phyloP scores from a whole-genome alignment of 2,329 filamentous ascomycete genomes.

The Leptographium radiaticola region DNA sequence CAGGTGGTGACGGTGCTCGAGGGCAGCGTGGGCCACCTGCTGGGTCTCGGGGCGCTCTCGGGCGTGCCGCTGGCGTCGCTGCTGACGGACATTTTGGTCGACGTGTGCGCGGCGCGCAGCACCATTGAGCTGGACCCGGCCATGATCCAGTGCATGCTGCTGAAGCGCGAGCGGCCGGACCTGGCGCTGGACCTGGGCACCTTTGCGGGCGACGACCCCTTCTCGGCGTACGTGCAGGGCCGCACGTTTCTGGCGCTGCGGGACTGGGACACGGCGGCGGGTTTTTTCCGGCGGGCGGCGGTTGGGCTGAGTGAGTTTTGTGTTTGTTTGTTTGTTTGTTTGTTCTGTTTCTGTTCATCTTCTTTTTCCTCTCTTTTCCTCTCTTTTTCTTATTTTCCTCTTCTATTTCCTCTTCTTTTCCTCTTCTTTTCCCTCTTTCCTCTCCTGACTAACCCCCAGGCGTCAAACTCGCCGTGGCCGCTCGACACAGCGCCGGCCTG shows the following conservation, averaged over 20 bases:
- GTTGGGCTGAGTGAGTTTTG: constrained; percentile 62
- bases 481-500: constrained; percentile 49
- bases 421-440: no score
- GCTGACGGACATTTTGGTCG: constrained; percentile 53
- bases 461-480: constrained; percentile 29
- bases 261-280: constrained; percentile 59
- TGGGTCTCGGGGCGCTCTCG: constrained; percentile 45
- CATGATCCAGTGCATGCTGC: constrained; percentile 47
- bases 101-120: constrained; percentile 51
- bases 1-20: constrained; percentile 46
- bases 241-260: constrained; percentile 62
- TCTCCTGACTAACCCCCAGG: constrained; percentile 20
- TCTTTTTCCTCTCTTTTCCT: neutral
- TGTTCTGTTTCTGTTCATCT: neutral
- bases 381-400: neutral
- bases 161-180: constrained; percentile 47
- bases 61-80: constrained; percentile 41
- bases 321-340: neutral
- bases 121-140: constrained; percentile 50
- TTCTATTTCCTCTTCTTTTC: neutral
- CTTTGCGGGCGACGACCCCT: constrained; percentile 45
- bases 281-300: constrained; percentile 70
- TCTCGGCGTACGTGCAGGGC: constrained; percentile 71
- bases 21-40: constrained; percentile 47
- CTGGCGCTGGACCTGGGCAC: constrained; percentile 43